Conservation (phyloP, 2,329 filamentous ascomycete species). For the Curvularia sp. region DNA sequence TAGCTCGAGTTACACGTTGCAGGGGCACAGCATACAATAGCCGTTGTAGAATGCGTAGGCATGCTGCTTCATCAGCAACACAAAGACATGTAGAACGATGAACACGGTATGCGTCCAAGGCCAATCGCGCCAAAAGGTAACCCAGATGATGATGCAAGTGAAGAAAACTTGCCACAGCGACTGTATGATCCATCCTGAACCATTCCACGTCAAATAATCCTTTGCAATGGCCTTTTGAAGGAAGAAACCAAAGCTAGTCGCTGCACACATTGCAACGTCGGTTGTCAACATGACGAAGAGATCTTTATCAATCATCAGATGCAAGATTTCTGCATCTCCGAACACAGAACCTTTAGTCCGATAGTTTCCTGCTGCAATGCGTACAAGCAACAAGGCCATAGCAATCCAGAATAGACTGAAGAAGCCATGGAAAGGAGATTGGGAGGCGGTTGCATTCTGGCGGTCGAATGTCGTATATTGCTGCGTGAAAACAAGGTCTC, state of each 20-base stretch:
- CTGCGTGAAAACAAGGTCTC: conserved; percentile 72
- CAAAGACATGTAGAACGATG: conserved; percentile 74
- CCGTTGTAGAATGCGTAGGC: conserved; percentile 82
- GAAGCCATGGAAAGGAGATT: conserved; percentile 79
- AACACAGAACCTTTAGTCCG: conserved; percentile 70
- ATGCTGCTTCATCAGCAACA: conserved; percentile 86
- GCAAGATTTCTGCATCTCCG: conserved; percentile 74
- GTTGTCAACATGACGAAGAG: conserved; percentile 62
- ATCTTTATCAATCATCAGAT: conserved; percentile 68
- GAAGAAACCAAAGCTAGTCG: conserved; percentile 69
- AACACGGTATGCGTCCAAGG: conserved; percentile 84
- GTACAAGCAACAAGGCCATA: conserved; percentile 70
- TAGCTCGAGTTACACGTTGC: neutral
- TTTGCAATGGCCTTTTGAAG: conserved; percentile 67
- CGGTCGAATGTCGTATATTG: conserved; percentile 78
- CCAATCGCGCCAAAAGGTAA: conserved; percentile 76
- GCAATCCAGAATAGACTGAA: conserved; percentile 80
- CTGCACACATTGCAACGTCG: conserved; percentile 72
- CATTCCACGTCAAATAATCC: conserved; percentile 72
- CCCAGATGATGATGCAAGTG: conserved; percentile 66
- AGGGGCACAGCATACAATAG: conserved; percentile 54
- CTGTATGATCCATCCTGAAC: conserved; percentile 75
- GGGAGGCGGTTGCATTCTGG: conserved; percentile 68
- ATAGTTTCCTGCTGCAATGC: conserved; percentile 73
- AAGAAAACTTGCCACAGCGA: conserved; percentile 75